Percentiles rank a stretch among this genome's conserved stretches.
These are phyloP conservation scores for Cladophialophora carrionii DNA, from an alignment of 2,329 filamentous ascomycete species.

Conservation along the genomic window DNA sequence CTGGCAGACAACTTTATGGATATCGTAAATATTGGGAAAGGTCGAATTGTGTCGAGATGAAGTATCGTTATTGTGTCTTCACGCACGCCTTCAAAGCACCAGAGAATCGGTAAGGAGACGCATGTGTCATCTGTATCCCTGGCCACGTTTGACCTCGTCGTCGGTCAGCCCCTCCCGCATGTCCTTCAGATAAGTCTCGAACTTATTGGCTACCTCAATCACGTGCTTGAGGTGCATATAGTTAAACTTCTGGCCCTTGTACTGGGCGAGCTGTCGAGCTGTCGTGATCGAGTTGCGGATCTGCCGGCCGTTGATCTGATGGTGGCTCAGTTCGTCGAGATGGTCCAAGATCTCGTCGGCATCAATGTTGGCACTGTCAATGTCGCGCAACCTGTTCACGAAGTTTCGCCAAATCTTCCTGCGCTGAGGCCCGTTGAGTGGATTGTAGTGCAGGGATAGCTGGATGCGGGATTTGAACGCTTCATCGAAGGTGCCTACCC, in stretches of 20 bases:
- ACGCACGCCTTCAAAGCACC: too few relatives aligned
- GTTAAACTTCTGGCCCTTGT: constrained; percentile 23
- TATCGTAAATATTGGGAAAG: too few relatives aligned
- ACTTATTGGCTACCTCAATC: constrained; percentile 21
- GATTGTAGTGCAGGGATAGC: not conserved
- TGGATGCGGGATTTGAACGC: constrained; percentile 84
- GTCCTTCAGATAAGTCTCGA: constrained; percentile 6
- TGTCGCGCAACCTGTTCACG: constrained; percentile 15
- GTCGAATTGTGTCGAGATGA: too few relatives aligned
- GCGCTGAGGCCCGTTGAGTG: not conserved
- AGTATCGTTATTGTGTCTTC: too few relatives aligned
- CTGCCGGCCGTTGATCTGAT: constrained; percentile 40
- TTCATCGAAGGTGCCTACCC: constrained; percentile 82
- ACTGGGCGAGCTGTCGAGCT: constrained; percentile 35
- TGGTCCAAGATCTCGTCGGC: constrained; percentile 25
- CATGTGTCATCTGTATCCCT: too few relatives aligned
- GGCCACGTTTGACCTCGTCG: too few relatives aligned
- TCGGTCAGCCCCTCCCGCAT: not conserved
- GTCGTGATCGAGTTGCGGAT: constrained; percentile 41
- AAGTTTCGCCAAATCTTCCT: constrained; percentile 26
- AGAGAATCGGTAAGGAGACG: too few relatives aligned
- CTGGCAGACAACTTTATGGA: too few relatives aligned
- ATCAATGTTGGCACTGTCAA: constrained; percentile 23
- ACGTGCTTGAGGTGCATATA: constrained; percentile 35
- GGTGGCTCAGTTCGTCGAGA: constrained; percentile 32